Evolutionary conservation across 2,329 filamentous ascomycete genomes (phyloP), one percentile per base, ranked within the genome.

Genomic region (Ophiostoma australiae): DNA sequence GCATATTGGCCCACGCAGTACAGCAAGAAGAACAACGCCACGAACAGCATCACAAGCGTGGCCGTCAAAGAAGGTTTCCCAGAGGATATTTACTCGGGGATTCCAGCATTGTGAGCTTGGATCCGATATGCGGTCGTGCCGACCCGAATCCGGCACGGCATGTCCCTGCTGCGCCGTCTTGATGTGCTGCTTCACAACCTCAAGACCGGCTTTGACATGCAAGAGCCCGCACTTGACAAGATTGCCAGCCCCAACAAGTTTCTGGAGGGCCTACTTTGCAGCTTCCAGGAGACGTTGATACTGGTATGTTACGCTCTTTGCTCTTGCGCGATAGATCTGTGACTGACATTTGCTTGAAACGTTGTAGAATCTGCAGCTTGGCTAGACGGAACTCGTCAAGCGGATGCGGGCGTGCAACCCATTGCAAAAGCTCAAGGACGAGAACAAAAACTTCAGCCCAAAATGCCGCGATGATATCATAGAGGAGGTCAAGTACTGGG

Each of bases 71-170:
- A 68, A 41, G 72, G 31, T n/a, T 72, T 68, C 35, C 71, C 71
- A 1, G 39, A 44, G 0, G 35, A 0, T 1, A 10, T 7, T 1
- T 73, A 67, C 69, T 70, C 71, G 0, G 73, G 73, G 2, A 52
- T 73, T 5, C 73, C 73, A 3, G 70, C 70, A 1, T 13, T 72
- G 69, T 39, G 61, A 1, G 31, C 70, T 0, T 73, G 73, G 73
- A 70, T 73, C 52, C 70, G 71, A 3, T 27, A 35, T 1, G 69
- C 73, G 1, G 69, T 69, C 0, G 35, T 72, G 20, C 71, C 73
- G 4, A 31, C 23, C 20, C 73, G 73, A 3, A 61, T 35, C 13
- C 13, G 15, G 1, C 71, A 72, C 13, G 71, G 71, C 23, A 44
- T 15, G 10, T 17, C 41, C 10, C 35, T 73, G 35, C 67, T 73